Percentiles rank a stretch among this genome's conserved stretches.
Evolutionary conservation across 768 basidiomycete genomes (phyloP).

Genomic region (Amanita exitialis): DNA sequence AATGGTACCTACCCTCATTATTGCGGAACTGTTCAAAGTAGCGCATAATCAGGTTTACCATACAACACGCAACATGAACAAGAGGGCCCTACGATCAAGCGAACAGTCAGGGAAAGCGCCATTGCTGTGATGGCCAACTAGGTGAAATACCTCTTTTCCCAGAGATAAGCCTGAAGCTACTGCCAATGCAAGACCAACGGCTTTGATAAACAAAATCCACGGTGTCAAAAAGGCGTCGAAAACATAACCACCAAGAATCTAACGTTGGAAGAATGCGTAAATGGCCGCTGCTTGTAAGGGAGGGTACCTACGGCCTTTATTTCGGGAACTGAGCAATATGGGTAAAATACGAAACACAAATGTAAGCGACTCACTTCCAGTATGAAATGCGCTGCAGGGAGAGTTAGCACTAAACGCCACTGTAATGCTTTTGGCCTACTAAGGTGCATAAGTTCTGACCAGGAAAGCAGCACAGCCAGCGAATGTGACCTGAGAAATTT

Average conservation of each 20-base stretch:
- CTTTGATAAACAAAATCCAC: slow-evolving; percentile 82
- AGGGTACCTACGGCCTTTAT: slow-evolving; percentile 54
- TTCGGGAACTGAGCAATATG: slow-evolving; percentile 46
- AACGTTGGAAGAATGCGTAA: not conserved
- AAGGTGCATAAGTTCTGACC: slow-evolving; percentile 59
- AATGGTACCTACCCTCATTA: slow-evolving; percentile 52
- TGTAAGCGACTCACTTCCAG: slow-evolving; percentile 49
- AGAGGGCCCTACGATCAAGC: slow-evolving; percentile 51
- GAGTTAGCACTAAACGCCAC: slow-evolving; percentile 3
- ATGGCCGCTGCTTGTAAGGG: not conserved
- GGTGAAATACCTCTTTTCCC: slow-evolving; percentile 59
- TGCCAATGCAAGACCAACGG: slow-evolving; percentile 70
- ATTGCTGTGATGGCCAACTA: slow-evolving; percentile 3
- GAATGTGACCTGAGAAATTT: slow-evolving; percentile 38
- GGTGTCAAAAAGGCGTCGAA: slow-evolving; percentile 80
- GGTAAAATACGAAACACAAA: slow-evolving; percentile 1
- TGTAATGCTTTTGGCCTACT: slow-evolving; percentile 30
- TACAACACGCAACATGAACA: slow-evolving; percentile 78
- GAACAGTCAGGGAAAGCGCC: slow-evolving; percentile 1
- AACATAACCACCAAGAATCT: slow-evolving; percentile 81
- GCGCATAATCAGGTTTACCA: slow-evolving; percentile 60
- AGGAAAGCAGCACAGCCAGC: slow-evolving; percentile 54
- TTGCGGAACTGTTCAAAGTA: slow-evolving; percentile 61
- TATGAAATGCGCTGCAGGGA: slow-evolving; percentile 55
- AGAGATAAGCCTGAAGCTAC: slow-evolving; percentile 81